These are phyloP conservation scores for Clonostachys chloroleuca DNA, from an alignment of 2,329 filamentous ascomycete species.

Conservation along the genomic window DNA sequence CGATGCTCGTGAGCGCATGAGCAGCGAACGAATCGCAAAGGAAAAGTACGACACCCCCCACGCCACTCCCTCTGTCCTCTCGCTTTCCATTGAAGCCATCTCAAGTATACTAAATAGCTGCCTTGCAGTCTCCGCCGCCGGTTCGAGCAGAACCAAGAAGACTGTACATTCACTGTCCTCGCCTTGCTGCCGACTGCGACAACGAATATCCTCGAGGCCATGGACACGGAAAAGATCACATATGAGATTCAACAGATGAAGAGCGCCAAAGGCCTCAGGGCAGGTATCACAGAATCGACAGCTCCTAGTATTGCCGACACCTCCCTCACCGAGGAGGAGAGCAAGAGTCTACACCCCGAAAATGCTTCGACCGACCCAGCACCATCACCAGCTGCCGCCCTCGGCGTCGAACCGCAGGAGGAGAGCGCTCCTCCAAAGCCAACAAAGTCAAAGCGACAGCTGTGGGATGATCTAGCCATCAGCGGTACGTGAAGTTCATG, in stretches of 20 bases:
- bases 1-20: slow-evolving; percentile 94
- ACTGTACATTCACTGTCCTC: slow-evolving; percentile 97
- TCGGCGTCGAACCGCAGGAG: slow-evolving; percentile 22
- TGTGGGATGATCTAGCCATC: slow-evolving; percentile 98
- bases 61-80: background rate
- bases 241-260: slow-evolving; percentile 95
- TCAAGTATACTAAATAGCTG: background rate
- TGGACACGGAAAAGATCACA: slow-evolving; percentile 90
- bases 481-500: slow-evolving; percentile 58
- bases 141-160: slow-evolving; percentile 98
- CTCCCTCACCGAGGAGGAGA: slow-evolving; percentile 79
- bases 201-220: slow-evolving; percentile 78
- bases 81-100: background rate
- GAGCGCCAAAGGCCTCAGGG: slow-evolving; percentile 54
- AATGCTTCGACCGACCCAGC: no score
- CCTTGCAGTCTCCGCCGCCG: slow-evolving; percentile 74
- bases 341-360: slow-evolving; percentile 53
- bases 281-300: slow-evolving; percentile 45
- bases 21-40: slow-evolving; percentile 88
- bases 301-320: slow-evolving; percentile 60
- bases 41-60: slow-evolving; percentile 68
- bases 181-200: slow-evolving; percentile 89
- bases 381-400: no score
- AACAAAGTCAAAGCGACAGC: slow-evolving; percentile 79
- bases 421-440: slow-evolving; percentile 39